A percentile compares a stretch with the other conserved stretches of the same genome.
phyloP scores from a whole-genome alignment of 2,329 filamentous ascomycete genomes.

The Ophiocordyceps camponoti-floridani region DNA sequence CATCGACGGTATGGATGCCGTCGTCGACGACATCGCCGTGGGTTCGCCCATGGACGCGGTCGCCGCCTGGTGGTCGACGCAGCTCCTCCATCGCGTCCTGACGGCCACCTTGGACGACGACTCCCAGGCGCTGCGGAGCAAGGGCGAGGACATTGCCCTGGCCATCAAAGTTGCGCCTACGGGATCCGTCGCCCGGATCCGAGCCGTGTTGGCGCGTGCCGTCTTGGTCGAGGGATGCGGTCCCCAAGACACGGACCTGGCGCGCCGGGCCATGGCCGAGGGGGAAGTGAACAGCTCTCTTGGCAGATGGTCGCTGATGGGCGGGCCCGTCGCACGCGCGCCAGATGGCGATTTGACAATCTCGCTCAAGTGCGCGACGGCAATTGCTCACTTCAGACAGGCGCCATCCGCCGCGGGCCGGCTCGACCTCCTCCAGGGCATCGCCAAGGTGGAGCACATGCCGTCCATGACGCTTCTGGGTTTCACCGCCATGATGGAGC shows the following conservation, averaged over 20 bases:
- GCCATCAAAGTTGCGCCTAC: conserved; percentile 61
- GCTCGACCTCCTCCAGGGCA: conserved; percentile 28
- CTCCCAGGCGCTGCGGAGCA: conserved; percentile 7
- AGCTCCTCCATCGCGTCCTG: conserved; percentile 52
- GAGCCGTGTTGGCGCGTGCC: conserved; percentile 40
- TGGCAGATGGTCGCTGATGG: conserved; percentile 18
- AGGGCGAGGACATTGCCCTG: conserved; percentile 36
- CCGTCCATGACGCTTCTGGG: conserved; percentile 36
- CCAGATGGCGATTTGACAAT: conserved; percentile 34
- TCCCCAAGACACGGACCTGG: conserved; percentile 35
- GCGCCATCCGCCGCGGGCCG: conserved; percentile 16
- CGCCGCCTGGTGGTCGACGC: conserved; percentile 77
- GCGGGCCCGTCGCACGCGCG: conserved; percentile 23
- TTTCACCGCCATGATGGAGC: conserved; percentile 38
- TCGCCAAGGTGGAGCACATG: conserved; percentile 22
- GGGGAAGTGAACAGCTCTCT: conserved; percentile 10
- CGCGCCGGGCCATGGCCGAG: conserved; percentile 28
- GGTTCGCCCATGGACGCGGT: conserved; percentile 78
- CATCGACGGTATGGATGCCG: conserved; percentile 61
- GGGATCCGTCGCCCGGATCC: conserved; percentile 52
- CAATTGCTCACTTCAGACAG: conserved; percentile 38
- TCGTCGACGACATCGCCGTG: conserved; percentile 72
- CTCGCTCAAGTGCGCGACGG: conserved; percentile 40
- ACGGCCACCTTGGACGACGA: conserved; percentile 41
- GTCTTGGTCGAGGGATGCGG: conserved; percentile 35